Evolutionary conservation across 495 filamentous ascomycete genomes (phyloP), one percentile per base, ranked within the genome.

Genomic region (Venustampulla echinocandica): DNA sequence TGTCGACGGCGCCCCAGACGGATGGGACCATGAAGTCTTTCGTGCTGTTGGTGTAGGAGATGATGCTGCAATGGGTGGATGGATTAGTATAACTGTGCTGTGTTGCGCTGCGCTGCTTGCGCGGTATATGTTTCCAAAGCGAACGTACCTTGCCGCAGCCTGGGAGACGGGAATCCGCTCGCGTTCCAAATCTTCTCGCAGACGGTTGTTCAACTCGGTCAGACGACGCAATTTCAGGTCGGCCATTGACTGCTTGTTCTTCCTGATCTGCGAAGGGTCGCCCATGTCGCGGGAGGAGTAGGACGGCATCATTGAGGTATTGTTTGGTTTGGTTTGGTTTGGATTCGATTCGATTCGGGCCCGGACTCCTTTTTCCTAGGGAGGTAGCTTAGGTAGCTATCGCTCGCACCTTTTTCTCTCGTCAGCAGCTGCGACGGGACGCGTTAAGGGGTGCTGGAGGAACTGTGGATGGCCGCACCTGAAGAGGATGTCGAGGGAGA

Each of bases 1-100:
- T 90, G 58, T 90, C 86, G 49, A 97, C 89, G 52, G 79, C 74
- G 50, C 93, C 92, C 92, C 93, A 97, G 62, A 93, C 81, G 40
- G 85, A 90, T 42, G 92, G 92, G 53, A 98, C 92, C 92, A 98
- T 98, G 65, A 90, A 97, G 64, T 98, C 92, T 67, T 87, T 86
- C 54, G 92, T 96, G 64, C 82, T 86, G 61, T 90, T 90, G 67
- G 89, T 95, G 67, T 96, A 97, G 51, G 83, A 82, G 61, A 98
- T 96, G 61, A 97, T 82, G 52, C 92, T 98, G 62, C 40, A 10
- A 13, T 5, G 43, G n/a, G 10, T 10, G 44, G 54, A 22, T 54
- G 36, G 44, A 57, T 22, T 44, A 42, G 33, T 20, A 37, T 38
- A 18, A 35, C 35, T 21, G 30, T 36, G 23, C 19, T 39, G 10